phyloP scores from a whole-genome alignment of 371 early-diverging fungal genomes.

The Mucor lusitanicus region DNA sequence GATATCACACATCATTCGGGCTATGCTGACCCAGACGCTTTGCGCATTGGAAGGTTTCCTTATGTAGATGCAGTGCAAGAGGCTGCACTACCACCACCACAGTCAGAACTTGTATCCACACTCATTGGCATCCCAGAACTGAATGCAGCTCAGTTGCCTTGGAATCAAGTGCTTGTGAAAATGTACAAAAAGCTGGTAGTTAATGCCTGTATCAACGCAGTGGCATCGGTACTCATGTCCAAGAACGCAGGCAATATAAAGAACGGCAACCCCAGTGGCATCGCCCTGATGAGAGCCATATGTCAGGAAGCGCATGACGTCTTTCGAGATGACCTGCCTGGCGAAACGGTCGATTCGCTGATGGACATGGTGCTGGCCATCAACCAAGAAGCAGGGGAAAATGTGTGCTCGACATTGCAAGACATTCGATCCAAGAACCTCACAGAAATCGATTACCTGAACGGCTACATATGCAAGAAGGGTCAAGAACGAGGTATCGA shows the following conservation, averaged over 20 bases:
- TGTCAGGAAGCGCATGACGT: slow-evolving; percentile 37
- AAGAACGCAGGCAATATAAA: slow-evolving; percentile 43
- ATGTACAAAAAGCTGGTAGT: slow-evolving; percentile 60
- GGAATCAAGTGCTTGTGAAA: slow-evolving; percentile 41
- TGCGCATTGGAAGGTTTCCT: slow-evolving; percentile 33
- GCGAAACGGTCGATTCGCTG: slow-evolving; percentile 23
- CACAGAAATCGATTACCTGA: slow-evolving; percentile 67
- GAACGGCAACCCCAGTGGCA: slow-evolving; percentile 14
- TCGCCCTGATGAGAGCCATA: slow-evolving; percentile 20
- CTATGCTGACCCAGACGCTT: slow-evolving; percentile 35
- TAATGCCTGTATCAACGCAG: slow-evolving; percentile 60
- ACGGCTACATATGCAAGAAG: slow-evolving; percentile 52
- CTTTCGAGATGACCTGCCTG: slow-evolving; percentile 26
- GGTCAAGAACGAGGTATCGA: slow-evolving; percentile 20
- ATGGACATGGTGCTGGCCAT: slow-evolving; percentile 29
- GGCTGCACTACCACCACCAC: not conserved
- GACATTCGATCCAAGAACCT: slow-evolving; percentile 39
- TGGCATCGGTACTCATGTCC: slow-evolving; percentile 49
- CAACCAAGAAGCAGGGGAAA: slow-evolving; percentile 34
- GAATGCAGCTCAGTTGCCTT: slow-evolving; percentile 24
- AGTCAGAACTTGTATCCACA: slow-evolving; percentile 14
- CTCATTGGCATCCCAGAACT: slow-evolving; percentile 33
- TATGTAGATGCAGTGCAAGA: slow-evolving; percentile 7
- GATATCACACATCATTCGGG: slow-evolving; percentile 52
- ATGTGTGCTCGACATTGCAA: slow-evolving; percentile 63